These are phyloP conservation scores for Secale cereale DNA, from an alignment of 176 grass and related monocot genomes.

Conservation along the genomic window DNA sequence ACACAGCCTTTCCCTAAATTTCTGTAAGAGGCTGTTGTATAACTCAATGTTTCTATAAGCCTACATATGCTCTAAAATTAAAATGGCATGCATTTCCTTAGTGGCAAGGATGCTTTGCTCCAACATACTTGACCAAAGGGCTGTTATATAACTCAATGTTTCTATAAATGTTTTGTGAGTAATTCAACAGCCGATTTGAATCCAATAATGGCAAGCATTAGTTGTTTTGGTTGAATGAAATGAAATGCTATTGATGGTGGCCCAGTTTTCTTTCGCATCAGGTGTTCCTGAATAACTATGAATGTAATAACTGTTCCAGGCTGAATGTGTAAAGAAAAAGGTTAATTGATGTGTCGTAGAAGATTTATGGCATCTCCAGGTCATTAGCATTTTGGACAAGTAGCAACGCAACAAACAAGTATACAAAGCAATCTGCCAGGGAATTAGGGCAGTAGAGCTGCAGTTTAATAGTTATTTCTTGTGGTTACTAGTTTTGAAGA, in stretches of 20 bases:
- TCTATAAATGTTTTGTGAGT: background rate
- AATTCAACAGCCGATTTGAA: background rate
- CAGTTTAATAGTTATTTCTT: background rate
- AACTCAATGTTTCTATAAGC: too few relatives aligned
- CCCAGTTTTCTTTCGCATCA: background rate
- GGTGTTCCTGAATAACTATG: background rate
- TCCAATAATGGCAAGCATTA: background rate
- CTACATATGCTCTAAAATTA: too few relatives aligned
- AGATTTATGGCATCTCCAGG: too few relatives aligned
- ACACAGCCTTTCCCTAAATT: too few relatives aligned
- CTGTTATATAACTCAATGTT: background rate
- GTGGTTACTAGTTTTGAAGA: background rate
- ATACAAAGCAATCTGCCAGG: background rate
- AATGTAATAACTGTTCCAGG: background rate
- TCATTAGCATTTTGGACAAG: too few relatives aligned
- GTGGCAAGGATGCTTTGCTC: too few relatives aligned
- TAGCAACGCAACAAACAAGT: too few relatives aligned
- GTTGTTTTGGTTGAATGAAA: background rate
- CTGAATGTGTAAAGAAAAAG: too few relatives aligned
- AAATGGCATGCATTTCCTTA: too few relatives aligned
- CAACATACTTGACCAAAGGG: too few relatives aligned
- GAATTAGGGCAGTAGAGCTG: background rate
- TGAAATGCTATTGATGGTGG: background rate
- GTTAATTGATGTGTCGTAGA: too few relatives aligned
- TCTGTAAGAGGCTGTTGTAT: too few relatives aligned